A percentile compares a stretch with the other conserved stretches of the same genome.
Conservation (phyloP, 2,329 filamentous ascomycete species). For the Metarhizium robertsii region DNA sequence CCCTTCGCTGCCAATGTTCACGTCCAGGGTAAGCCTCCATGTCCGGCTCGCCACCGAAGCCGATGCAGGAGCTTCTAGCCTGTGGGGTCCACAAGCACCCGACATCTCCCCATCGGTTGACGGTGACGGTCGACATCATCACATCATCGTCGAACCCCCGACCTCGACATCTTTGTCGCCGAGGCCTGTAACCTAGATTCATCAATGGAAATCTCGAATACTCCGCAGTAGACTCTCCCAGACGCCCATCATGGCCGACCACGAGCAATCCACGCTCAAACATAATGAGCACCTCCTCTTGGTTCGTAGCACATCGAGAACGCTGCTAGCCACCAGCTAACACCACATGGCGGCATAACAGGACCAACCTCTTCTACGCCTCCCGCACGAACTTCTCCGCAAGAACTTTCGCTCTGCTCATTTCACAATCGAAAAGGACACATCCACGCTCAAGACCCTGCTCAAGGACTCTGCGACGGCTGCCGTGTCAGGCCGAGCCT, state of each 20-base stretch:
- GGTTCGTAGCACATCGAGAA: conserved; percentile 25
- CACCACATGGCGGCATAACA: conserved; percentile 22
- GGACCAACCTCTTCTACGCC: conserved; percentile 90
- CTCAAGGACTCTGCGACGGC: conserved; percentile 57
- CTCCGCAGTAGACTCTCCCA: neutral
- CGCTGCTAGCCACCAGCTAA: neutral
- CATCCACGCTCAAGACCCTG: conserved; percentile 49
- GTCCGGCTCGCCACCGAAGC: too few species aligned
- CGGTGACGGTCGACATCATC: neutral
- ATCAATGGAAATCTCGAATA: neutral
- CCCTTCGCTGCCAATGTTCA: too few species aligned
- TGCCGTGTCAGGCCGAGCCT: conserved; percentile 52
- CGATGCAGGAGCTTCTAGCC: too few species aligned
- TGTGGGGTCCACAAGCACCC: too few species aligned
- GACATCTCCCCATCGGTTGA: too few species aligned
- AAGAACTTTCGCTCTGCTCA: conserved; percentile 89
- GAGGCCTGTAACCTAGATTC: neutral
- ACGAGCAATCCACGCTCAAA: conserved; percentile 58
- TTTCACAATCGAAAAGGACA: conserved; percentile 65
- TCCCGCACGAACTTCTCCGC: conserved; percentile 85
- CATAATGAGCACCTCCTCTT: conserved; percentile 69
- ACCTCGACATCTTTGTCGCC: neutral
- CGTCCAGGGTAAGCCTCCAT: neutral
- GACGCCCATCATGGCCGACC: conserved; percentile 41
- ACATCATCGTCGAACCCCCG: neutral